Conservation (phyloP, 2,329 filamentous ascomycete genomes). For the Capronia coronata region DNA sequence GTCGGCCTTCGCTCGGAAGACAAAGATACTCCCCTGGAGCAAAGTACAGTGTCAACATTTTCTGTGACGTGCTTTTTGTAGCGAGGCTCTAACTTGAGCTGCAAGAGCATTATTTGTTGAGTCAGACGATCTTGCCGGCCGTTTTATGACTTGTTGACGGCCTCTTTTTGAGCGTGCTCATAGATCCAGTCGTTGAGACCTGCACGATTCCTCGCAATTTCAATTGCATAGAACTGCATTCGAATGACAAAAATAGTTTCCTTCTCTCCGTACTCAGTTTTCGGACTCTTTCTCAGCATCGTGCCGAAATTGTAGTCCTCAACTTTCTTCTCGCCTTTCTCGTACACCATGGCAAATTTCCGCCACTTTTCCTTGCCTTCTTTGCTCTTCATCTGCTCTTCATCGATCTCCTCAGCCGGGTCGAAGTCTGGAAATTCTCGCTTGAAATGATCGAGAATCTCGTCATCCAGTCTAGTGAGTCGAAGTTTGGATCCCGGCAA, state of each 20-base stretch:
- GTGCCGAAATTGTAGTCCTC: conserved; percentile 98
- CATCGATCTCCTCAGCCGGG: conserved; percentile 69
- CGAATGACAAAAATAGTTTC: conserved; percentile 83
- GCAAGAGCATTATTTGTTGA: neutral
- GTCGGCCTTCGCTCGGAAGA: too few species aligned
- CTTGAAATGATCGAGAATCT: conserved; percentile 85
- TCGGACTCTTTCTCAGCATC: conserved; percentile 72
- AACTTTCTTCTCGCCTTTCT: conserved; percentile 63
- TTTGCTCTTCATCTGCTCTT: conserved; percentile 98
- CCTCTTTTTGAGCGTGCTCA: conserved; percentile 66
- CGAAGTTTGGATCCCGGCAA: conserved; percentile 81
- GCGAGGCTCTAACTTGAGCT: too few species aligned
- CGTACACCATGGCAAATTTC: conserved; percentile 86
- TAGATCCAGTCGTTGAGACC: conserved; percentile 97
- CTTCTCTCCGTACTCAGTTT: conserved; percentile 77
- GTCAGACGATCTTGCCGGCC: neutral
- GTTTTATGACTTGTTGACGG: conserved; percentile 34
- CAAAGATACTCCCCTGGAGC: too few species aligned
- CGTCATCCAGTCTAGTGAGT: conserved; percentile 89
- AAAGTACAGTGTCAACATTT: too few species aligned
- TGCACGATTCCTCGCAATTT: conserved; percentile 70
- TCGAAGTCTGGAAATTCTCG: conserved; percentile 90
- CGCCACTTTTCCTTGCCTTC: conserved; percentile 89
- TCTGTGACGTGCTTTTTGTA: too few species aligned
- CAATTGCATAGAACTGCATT: conserved; percentile 79